Conservation (phyloP, 345 rosid species). For the Brassica nigra region DNA sequence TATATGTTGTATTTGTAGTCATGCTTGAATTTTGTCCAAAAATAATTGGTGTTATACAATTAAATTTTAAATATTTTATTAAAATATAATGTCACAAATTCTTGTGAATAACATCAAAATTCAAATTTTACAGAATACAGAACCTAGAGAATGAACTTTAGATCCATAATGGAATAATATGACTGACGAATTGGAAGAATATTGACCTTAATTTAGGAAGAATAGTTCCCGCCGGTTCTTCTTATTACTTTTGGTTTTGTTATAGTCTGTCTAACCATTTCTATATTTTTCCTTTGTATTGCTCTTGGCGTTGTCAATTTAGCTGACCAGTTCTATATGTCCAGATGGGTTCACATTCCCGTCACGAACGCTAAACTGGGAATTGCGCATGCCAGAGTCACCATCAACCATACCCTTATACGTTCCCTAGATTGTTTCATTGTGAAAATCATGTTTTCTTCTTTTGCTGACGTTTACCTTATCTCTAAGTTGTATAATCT, state of each 20-base stretch:
- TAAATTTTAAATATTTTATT: too few species aligned
- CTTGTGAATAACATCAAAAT: neutral
- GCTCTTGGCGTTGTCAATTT: neutral
- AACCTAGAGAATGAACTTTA: neutral
- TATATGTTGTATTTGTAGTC: neutral
- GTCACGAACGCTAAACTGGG: neutral
- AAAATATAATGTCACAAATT: too few species aligned
- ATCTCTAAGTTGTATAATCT: neutral
- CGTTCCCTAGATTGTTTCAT: neutral
- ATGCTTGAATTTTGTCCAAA: neutral
- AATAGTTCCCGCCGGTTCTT: neutral
- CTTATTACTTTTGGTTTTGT: neutral
- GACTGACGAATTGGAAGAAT: slow-evolving; percentile 1
- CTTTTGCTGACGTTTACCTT: neutral
- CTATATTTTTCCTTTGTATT: neutral
- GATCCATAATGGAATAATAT: neutral
- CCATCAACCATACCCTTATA: neutral
- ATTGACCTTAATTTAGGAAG: neutral
- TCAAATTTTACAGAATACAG: neutral
- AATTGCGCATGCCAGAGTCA: neutral
- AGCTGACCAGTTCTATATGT: neutral
- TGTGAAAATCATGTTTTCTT: neutral
- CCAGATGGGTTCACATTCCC: neutral
- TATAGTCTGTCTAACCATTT: too few species aligned
- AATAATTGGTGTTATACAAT: neutral